These are phyloP conservation scores for Epichloe elymi DNA, from an alignment of 2,329 filamentous ascomycete genomes.

Conservation along the genomic window DNA sequence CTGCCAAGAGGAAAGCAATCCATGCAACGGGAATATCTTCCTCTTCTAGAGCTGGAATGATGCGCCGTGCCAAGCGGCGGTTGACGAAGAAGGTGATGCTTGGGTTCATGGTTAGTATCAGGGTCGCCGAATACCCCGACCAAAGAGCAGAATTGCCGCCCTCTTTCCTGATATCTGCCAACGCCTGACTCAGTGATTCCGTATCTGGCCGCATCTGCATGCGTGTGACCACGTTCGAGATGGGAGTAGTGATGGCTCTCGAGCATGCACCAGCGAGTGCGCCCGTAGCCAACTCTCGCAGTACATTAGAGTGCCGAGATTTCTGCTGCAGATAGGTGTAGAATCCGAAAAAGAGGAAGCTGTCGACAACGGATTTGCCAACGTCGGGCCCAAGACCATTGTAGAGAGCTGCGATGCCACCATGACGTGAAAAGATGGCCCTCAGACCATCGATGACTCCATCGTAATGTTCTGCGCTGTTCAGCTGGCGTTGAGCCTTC, in stretches of 20 bases:
- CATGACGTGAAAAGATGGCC: constrained; percentile 59
- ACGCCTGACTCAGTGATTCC: constrained; percentile 41
- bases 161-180: constrained; percentile 49
- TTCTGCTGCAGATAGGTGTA: constrained; percentile 44
- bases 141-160: constrained; percentile 68
- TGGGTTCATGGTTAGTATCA: constrained; percentile 75
- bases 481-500: constrained; percentile 58
- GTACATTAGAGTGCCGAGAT: constrained; percentile 36
- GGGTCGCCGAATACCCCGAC: constrained; percentile 72
- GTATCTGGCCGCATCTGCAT: constrained; percentile 54
- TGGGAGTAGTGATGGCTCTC: constrained; percentile 64
- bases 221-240: constrained; percentile 69
- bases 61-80: constrained; percentile 49
- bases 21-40: constrained; percentile 26
- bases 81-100: constrained; percentile 78
- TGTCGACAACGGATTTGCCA: constrained; percentile 56
- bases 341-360: constrained; percentile 76
- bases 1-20: constrained; percentile 43
- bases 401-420: constrained; percentile 59
- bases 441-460: constrained; percentile 55
- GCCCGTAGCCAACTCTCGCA: constrained; percentile 65
- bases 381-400: constrained; percentile 50
- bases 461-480: constrained; percentile 39
- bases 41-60: constrained; percentile 37
- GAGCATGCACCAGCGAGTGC: constrained; percentile 61